Conservation (phyloP, 768 basidiomycete species). For the Hydnomerulius pinastri region DNA sequence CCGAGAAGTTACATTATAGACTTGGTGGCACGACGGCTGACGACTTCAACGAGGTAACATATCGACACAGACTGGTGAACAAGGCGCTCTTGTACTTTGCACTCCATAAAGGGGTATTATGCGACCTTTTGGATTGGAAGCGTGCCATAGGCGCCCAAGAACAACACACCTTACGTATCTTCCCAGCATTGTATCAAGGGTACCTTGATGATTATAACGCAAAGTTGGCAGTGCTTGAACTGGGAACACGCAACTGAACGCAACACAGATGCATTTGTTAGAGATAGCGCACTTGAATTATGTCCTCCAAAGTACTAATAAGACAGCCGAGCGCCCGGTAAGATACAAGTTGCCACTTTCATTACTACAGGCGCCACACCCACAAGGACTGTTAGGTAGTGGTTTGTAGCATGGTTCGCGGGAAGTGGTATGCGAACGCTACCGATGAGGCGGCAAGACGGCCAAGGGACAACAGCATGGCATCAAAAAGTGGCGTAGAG, state of each 20-base stretch:
- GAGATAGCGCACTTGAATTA: background rate
- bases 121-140: background rate
- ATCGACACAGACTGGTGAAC: slow-evolving; percentile 11
- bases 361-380: background rate
- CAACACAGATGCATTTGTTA: background rate
- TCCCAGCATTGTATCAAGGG: background rate
- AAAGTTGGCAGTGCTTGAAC: slow-evolving; percentile 1
- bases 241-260: background rate
- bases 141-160: background rate
- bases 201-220: background rate
- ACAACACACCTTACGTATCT: slow-evolving; percentile 9
- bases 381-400: no score
- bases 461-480: background rate
- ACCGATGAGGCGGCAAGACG: background rate
- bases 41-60: slow-evolving; percentile 2
- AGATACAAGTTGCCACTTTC: background rate
- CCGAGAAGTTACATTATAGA: slow-evolving; percentile 2
- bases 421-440: background rate
- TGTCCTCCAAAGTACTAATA: background rate
- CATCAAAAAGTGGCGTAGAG: background rate
- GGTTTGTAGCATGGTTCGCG: background rate
- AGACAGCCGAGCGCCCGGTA: background rate
- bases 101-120: background rate
- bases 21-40: background rate
- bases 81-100: slow-evolving; percentile 28